These are phyloP conservation scores for Tylopilus intermedius DNA, from an alignment of 768 basidiomycete genomes.

Conservation along the genomic window DNA sequence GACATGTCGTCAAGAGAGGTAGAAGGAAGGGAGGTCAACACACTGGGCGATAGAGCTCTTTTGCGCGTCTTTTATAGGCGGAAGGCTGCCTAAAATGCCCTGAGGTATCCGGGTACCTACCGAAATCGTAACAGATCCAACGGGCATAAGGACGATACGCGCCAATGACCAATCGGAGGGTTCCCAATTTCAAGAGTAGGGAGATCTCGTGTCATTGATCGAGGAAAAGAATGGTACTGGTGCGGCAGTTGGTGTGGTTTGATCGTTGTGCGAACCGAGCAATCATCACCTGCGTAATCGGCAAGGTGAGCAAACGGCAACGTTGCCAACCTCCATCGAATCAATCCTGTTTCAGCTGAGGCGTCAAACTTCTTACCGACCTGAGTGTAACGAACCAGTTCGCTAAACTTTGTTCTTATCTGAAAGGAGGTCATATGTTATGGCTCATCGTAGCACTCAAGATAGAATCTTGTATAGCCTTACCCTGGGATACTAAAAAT, in stretches of 20 bases:
- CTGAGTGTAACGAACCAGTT: constrained; percentile 7
- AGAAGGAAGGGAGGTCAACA: background rate
- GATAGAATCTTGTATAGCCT: background rate
- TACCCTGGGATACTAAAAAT: background rate
- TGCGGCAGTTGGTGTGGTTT: background rate
- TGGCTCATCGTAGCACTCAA: background rate
- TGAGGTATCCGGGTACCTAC: background rate
- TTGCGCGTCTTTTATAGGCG: constrained; percentile 22
- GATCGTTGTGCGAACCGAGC: background rate
- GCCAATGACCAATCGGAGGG: constrained; percentile 2
- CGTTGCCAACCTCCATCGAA: constrained; percentile 2
- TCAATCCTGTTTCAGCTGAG: background rate
- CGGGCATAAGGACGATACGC: background rate
- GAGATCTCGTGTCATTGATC: background rate
- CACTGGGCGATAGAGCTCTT: background rate
- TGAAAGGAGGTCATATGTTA: background rate
- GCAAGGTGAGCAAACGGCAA: background rate
- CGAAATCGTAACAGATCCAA: constrained; percentile 7
- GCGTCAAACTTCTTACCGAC: background rate
- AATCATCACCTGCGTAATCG: constrained; percentile 10
- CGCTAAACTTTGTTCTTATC: background rate
- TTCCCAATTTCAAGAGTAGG: constrained; percentile 4
- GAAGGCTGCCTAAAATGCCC: background rate
- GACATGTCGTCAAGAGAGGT: constrained; percentile 18
- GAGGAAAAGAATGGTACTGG: background rate